Evolutionary conservation across 371 early-diverging fungal genomes (phyloP), one percentile per base, ranked within the genome.

Genomic region (Mortierella sp.): DNA sequence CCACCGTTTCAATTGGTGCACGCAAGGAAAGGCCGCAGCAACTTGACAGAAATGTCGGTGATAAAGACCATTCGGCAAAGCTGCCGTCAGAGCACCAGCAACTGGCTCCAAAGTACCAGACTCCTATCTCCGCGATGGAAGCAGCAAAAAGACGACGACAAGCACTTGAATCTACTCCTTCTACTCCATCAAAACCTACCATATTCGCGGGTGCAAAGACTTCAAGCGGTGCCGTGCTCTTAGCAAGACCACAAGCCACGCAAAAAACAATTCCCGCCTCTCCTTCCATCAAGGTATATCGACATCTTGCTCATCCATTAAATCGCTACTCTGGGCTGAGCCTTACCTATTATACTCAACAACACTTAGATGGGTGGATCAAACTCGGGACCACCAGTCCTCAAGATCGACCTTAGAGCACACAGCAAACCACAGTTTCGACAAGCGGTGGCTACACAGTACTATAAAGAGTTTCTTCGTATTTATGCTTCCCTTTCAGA

Each of bases 371-470:
- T 42, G 3, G 12, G 47, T n/a, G 28, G 42, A 28, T 4, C 42
- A 3, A 55, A 22, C 15, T 22, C 42, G 6, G 73, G 80, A 19
- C 80, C 80, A 2, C 80, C 80, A 28, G 65, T 74, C 1, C 70
- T 80, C 40, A 80, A 74, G 61, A 74, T 80, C 31, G 80, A 80
- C 34, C 66, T 74, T 28, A 47, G 70, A 12, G 71, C 75, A 4
- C 80, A 80, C 35, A 74, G 75, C 23, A 80, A 80, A 64, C 80
- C 80, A 3, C 71, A 68, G 26, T 70, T 80, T 55, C 70, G 80
- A 0, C 80, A 80, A 35, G 67, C 70, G 5, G 80, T 80, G 10
- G 80, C 71, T 0, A 71, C 60, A 10, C 80, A 80, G 45, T 74
- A 56, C n/a, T 80, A 80, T 51, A 74, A 71, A 23, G 80, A 74